A percentile compares a stretch with the other conserved stretches of the same genome.
Conservation (phyloP, 345 rosid species). For the Bruguiera sexangula region DNA sequence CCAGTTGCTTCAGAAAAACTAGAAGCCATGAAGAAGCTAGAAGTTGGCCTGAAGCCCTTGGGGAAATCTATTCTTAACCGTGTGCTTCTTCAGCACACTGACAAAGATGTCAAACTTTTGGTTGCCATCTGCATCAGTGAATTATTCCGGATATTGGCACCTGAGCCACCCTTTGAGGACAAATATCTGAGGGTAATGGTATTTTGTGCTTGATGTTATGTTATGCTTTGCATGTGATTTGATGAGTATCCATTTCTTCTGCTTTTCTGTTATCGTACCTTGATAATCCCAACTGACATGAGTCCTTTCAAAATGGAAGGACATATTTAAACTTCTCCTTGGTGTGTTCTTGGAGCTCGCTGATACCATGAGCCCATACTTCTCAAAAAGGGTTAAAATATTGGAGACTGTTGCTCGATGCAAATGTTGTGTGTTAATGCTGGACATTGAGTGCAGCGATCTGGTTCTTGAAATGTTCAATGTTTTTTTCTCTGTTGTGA, state of each 20-base stretch:
- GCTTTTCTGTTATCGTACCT: background rate
- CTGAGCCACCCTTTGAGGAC: slow-evolving; percentile 72
- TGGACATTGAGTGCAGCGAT: slow-evolving; percentile 64
- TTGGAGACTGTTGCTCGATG: slow-evolving; percentile 74
- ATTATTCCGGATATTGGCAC: slow-evolving; percentile 73
- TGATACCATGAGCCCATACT: slow-evolving; percentile 66
- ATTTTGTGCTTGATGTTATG: slow-evolving; percentile 36
- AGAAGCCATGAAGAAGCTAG: slow-evolving; percentile 32
- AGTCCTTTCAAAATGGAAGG: slow-evolving; percentile 42
- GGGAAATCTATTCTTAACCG: slow-evolving; percentile 58
- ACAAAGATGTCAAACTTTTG: slow-evolving; percentile 70
- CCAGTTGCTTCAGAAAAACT: slow-evolving; percentile 32
- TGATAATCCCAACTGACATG: background rate
- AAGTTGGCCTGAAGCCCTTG: slow-evolving; percentile 46
- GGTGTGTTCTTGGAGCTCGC: slow-evolving; percentile 62
- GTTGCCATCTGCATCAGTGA: slow-evolving; percentile 72
- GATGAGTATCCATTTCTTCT: background rate
- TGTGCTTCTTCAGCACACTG: slow-evolving; percentile 51
- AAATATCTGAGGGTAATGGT: slow-evolving; percentile 54
- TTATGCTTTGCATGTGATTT: slow-evolving; percentile 34
- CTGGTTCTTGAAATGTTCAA: slow-evolving; percentile 75
- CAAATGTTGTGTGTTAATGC: slow-evolving; percentile 73
- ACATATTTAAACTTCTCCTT: slow-evolving; percentile 57
- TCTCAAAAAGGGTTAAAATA: slow-evolving; percentile 73
- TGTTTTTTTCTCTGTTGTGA: slow-evolving; percentile 67